These are phyloP conservation scores for Phytophthora capsici DNA, from an alignment of 352 stramenopile genomes.

Conservation along the genomic window DNA sequence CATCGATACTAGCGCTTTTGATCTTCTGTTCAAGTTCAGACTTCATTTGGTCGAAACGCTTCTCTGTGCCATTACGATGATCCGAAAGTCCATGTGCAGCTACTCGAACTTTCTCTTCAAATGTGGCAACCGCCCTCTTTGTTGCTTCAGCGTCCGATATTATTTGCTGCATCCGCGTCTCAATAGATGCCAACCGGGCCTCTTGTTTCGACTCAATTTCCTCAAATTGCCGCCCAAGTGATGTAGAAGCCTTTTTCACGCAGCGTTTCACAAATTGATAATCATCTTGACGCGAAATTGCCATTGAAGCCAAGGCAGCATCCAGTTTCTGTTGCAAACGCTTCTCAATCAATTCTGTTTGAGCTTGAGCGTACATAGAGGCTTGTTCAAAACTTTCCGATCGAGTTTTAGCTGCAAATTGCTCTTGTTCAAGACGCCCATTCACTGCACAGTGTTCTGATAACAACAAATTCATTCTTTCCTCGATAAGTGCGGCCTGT, in stretches of 20 bases:
- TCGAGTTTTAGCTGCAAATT: background rate
- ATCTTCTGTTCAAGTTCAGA: background rate
- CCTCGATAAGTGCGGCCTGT: too few species aligned
- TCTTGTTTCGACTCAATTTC: background rate
- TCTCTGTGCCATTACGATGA: background rate
- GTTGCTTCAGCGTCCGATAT: background rate
- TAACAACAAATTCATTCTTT: too few species aligned
- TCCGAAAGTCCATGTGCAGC: background rate
- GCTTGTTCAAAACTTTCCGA: background rate
- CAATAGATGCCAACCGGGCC: background rate
- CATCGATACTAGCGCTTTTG: background rate
- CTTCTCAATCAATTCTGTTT: background rate
- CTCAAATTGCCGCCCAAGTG: too few species aligned
- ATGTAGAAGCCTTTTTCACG: background rate
- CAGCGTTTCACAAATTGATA: background rate
- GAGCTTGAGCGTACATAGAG: background rate
- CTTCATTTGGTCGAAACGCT: background rate
- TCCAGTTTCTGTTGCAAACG: background rate
- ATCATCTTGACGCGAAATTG: background rate
- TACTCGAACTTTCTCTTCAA: background rate
- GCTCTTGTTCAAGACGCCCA: too few species aligned
- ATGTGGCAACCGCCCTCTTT: background rate
- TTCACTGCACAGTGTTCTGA: too few species aligned
- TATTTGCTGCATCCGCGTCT: background rate
- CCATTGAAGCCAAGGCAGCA: background rate